phyloP scores from a whole-genome alignment of 805 yeast species.

The Kluyveromyces lactis region DNA sequence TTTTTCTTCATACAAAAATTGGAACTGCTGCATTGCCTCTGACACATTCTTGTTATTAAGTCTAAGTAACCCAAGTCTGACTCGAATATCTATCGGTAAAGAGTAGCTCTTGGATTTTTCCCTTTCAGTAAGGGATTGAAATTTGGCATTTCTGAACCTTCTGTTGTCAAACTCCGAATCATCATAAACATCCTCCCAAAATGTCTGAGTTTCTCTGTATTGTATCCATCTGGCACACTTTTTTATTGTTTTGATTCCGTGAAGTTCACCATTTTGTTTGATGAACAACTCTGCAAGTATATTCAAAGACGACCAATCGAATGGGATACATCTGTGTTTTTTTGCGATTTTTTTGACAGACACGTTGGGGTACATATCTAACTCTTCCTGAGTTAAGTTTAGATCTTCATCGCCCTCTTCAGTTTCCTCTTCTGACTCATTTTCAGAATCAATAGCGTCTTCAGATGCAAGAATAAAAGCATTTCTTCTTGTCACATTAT shows the following conservation, averaged over 20 bases:
- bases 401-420: constrained; percentile 12
- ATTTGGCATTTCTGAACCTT: constrained; percentile 41
- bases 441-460: constrained; percentile 26
- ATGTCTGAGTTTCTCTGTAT: constrained; percentile 43
- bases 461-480: constrained; percentile 25
- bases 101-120: constrained; percentile 35
- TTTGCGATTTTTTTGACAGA: constrained; percentile 24
- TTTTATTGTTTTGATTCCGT: constrained; percentile 60
- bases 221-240: constrained; percentile 79
- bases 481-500: constrained; percentile 41
- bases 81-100: constrained; percentile 82
- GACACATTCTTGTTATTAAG: constrained; percentile 51
- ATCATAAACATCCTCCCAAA: constrained; percentile 41
- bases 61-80: constrained; percentile 69
- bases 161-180: constrained; percentile 83
- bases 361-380: constrained; percentile 23
- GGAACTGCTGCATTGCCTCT: constrained; percentile 71
- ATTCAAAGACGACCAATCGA: constrained; percentile 86
- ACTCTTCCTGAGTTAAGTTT: constrained; percentile 14
- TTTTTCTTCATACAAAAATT: constrained; percentile 45
- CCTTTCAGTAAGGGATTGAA: constrained; percentile 30
- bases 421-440: constrained; percentile 20
- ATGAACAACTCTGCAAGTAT: constrained; percentile 72
- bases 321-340: constrained; percentile 38
- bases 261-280: constrained; percentile 41